Evolutionary conservation across 75 land plant genomes (phyloP).

Genomic region (Chamaecyparis obtusa): DNA sequence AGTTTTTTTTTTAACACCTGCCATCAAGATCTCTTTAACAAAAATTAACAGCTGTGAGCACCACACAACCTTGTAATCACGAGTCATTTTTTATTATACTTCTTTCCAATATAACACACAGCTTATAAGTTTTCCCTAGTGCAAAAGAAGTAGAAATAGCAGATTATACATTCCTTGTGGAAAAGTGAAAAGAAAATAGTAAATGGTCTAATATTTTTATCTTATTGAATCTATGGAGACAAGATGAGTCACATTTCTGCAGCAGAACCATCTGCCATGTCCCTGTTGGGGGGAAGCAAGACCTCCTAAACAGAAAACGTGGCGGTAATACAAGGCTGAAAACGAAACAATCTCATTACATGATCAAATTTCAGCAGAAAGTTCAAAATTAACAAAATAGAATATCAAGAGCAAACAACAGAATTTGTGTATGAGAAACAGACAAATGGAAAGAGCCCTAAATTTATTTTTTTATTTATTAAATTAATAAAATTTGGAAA

Average conservation of each 20-base stretch:
- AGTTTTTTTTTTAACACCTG: too few relatives aligned
- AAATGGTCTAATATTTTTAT: neutral
- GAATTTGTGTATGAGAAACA: neutral
- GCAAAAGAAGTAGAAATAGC: neutral
- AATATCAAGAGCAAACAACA: neutral
- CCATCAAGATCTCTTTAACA: too few relatives aligned
- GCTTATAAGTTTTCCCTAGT: neutral
- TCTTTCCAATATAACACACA: neutral
- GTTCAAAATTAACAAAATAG: neutral
- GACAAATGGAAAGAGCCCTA: neutral
- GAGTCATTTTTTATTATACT: too few relatives aligned
- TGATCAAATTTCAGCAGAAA: neutral
- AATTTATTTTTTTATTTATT: too few relatives aligned
- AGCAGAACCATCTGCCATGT: neutral
- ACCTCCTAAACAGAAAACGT: neutral
- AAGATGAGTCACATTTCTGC: neutral
- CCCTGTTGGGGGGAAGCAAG: neutral
- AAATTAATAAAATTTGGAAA: neutral
- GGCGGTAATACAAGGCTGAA: neutral
- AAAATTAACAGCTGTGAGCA: too few relatives aligned
- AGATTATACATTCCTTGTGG: neutral
- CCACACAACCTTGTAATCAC: too few relatives aligned
- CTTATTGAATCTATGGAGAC: neutral
- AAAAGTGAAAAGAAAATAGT: neutral
- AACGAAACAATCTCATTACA: neutral